Percentiles rank a stretch among this genome's conserved stretches.
These are phyloP conservation scores for Pythium angustatum DNA, from an alignment of 352 stramenopile species.

Conservation along the genomic window DNA sequence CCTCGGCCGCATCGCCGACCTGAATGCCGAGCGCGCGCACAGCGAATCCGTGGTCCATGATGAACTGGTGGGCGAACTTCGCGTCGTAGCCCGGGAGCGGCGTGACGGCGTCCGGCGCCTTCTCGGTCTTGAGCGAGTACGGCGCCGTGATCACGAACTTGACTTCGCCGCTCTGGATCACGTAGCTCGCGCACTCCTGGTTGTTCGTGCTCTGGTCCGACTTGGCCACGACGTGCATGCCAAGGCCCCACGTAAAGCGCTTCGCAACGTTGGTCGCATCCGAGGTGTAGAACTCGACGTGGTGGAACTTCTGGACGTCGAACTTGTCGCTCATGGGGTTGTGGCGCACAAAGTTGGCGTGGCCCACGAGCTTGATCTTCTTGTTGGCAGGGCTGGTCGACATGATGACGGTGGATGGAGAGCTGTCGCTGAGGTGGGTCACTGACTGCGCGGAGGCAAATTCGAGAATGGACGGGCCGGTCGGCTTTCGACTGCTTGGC, in stretches of 20 bases:
- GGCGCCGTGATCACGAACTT: conserved; percentile 89
- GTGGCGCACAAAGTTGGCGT: conserved; percentile 74
- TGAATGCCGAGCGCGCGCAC: conserved; percentile 81
- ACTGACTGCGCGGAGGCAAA: conserved; percentile 19
- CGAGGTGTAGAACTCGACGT: conserved; percentile 84
- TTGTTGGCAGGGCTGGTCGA: conserved; percentile 33
- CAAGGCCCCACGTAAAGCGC: conserved; percentile 85
- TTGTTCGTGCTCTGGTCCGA: conserved; percentile 89
- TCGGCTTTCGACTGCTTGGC: not conserved
- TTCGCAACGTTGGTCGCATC: conserved; percentile 77
- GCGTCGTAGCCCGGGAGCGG: conserved; percentile 68
- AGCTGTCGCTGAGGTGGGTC: not conserved
- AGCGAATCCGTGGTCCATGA: conserved; percentile 78
- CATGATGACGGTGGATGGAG: not conserved
- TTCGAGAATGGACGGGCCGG: conserved; percentile 26
- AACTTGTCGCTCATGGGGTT: conserved; percentile 81
- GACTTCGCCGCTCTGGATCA: conserved; percentile 78
- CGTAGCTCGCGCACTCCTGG: conserved; percentile 84
- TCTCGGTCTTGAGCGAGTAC: conserved; percentile 76
- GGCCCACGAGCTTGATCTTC: conserved; percentile 67
- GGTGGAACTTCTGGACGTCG: conserved; percentile 78
- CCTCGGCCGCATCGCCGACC: conserved; percentile 70
- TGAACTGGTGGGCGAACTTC: conserved; percentile 74
- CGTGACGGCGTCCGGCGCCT: conserved; percentile 45
- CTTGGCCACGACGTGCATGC: conserved; percentile 81